Conservation (phyloP, 1,284 basidiomycete genomes). For the Agroathelia rolfsii region DNA sequence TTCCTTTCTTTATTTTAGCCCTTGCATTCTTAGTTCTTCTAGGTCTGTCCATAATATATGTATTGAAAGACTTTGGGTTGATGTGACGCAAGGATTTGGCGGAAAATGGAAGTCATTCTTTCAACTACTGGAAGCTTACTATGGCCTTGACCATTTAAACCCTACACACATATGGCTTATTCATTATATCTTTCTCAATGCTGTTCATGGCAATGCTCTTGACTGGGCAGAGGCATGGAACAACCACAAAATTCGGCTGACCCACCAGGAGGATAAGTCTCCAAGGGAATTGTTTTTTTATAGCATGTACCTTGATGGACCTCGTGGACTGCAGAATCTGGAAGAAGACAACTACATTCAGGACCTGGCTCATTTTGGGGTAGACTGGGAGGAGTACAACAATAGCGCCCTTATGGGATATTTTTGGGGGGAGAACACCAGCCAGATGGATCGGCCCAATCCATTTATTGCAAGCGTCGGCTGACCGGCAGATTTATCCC, state of each 20-base stretch:
- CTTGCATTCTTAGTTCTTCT: too few species aligned
- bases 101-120: constrained; percentile 16
- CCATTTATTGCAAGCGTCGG: too few species aligned
- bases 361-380: too few species aligned
- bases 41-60: constrained; percentile 18
- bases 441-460: too few species aligned
- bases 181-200: constrained; percentile 17
- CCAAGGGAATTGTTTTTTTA: constrained; percentile 15
- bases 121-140: constrained; percentile 13
- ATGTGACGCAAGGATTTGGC: constrained; percentile 16
- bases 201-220: constrained; percentile 15
- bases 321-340: constrained; percentile 12
- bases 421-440: too few species aligned
- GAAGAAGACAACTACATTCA: too few species aligned
- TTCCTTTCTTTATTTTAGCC: too few species aligned
- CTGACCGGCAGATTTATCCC: too few species aligned
- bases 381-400: too few species aligned
- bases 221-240: constrained; percentile 16
- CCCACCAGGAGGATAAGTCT: constrained; percentile 8
- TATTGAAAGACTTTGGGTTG: constrained; percentile 20
- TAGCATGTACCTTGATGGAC: constrained; percentile 13
- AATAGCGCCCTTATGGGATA: too few species aligned
- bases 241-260: constrained; percentile 11
- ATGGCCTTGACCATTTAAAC: constrained; percentile 16
- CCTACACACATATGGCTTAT: constrained; percentile 20